Conservation (phyloP, 2,329 filamentous ascomycete genomes). For the Dactylellina drechsleri region DNA sequence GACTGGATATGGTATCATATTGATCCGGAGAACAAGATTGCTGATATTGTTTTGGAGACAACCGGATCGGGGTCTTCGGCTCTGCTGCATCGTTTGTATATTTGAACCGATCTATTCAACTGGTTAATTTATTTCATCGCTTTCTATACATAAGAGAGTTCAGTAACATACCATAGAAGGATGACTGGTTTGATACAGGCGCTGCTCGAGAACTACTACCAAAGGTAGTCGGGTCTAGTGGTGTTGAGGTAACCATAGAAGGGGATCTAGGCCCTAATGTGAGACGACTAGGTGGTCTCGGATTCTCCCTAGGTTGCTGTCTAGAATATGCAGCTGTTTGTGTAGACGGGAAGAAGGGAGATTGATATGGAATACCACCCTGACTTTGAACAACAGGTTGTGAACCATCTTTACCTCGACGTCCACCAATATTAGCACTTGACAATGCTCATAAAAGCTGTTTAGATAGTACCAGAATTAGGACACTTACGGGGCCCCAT, state of each 20-base stretch:
- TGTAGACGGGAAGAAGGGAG: constrained; percentile 22
- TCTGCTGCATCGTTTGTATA: constrained; percentile 18
- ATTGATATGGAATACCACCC: constrained; percentile 18
- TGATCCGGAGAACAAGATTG: constrained; percentile 37
- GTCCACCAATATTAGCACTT: too few species aligned
- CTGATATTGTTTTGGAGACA: constrained; percentile 14
- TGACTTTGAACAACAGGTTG: neutral
- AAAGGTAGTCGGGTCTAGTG: constrained; percentile 19
- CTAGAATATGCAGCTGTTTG: constrained; percentile 1
- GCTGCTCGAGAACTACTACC: neutral
- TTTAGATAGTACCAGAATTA: neutral
- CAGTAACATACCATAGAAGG: constrained; percentile 34
- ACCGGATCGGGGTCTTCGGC: constrained; percentile 32
- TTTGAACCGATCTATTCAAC: constrained; percentile 44
- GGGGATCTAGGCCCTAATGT: constrained; percentile 22
- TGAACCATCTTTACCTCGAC: too few species aligned
- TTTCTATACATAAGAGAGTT: neutral
- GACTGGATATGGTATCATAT: constrained; percentile 33
- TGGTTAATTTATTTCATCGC: neutral
- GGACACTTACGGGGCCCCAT: too few species aligned
- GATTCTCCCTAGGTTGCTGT: constrained; percentile 20
- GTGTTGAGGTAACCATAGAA: constrained; percentile 2
- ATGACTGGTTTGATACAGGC: neutral
- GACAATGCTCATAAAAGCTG: neutral
- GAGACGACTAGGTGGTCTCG: constrained; percentile 26